phyloP scores from a whole-genome alignment of 306 rosid species.

The Castanea crenata region DNA sequence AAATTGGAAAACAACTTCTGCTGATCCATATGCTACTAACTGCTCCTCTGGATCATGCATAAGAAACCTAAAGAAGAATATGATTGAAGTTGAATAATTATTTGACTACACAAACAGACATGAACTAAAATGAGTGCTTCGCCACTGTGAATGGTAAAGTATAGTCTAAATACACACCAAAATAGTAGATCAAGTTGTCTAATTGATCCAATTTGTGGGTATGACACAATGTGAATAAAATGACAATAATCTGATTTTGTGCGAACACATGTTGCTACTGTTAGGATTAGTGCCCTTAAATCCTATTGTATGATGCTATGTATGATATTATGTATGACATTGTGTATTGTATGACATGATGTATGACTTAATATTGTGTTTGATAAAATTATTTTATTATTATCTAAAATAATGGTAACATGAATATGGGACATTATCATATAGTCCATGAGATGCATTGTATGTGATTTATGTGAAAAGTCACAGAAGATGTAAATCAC shows the following conservation, averaged over 20 bases:
- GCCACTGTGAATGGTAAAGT: neutral
- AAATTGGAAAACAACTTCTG: neutral
- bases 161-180: neutral
- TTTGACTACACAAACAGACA: neutral
- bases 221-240: neutral
- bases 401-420: no score
- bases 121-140: neutral
- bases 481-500: no score
- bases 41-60: neutral
- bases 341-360: no score
- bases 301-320: no score
- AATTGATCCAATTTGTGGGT: neutral
- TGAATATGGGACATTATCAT: no score
- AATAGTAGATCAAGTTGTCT: neutral
- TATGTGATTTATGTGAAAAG: no score
- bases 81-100: neutral
- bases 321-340: no score
- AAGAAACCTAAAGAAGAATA: conserved; percentile 5
- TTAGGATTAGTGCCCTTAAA: no score
- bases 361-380: no score
- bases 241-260: neutral
- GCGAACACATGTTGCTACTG: neutral
- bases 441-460: no score
- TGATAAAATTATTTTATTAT: no score
- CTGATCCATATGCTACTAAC: conserved; percentile 3